phyloP scores from a whole-genome alignment of 257 asterid genomes.

The Linaria vulgaris region DNA sequence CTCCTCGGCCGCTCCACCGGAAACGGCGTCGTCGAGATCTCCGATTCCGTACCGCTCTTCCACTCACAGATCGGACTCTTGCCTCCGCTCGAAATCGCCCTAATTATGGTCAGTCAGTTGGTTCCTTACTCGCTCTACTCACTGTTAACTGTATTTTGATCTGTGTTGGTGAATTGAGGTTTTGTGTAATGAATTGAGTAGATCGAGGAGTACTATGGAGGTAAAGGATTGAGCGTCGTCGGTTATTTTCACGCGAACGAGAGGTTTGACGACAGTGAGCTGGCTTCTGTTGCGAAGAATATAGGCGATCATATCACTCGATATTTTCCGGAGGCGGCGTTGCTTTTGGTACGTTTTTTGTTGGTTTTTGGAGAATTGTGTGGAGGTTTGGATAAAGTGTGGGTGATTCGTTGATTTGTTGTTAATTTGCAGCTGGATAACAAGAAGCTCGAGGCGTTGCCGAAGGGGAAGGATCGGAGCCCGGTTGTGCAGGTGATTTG shows the following conservation, averaged over 20 bases:
- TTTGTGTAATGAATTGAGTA: conserved; percentile 25
- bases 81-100: conserved; percentile 92
- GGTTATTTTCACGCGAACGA: conserved; percentile 98
- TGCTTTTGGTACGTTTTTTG: conserved; percentile 70
- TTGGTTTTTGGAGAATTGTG: not conserved
- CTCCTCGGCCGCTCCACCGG: conserved; percentile 77
- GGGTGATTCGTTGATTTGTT: conserved; percentile 22
- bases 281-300: conserved; percentile 72
- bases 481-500: conserved; percentile 71
- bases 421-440: conserved; percentile 61
- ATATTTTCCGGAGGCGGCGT: conserved; percentile 85
- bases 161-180: no score
- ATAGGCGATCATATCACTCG: conserved; percentile 84
- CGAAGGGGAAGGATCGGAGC: conserved; percentile 56
- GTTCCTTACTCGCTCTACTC: not conserved
- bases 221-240: conserved; percentile 75
- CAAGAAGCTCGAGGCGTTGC: conserved; percentile 55
- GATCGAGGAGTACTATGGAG: conserved; percentile 86
- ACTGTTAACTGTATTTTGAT: not conserved
- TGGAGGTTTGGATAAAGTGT: not conserved
- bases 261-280: conserved; percentile 78
- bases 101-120: conserved; percentile 59
- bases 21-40: conserved; percentile 59
- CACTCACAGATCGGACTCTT: conserved; percentile 94
- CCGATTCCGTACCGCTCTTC: conserved; percentile 87